phyloP scores from a whole-genome alignment of 495 filamentous ascomycete genomes.

The Penicillium canariense region DNA sequence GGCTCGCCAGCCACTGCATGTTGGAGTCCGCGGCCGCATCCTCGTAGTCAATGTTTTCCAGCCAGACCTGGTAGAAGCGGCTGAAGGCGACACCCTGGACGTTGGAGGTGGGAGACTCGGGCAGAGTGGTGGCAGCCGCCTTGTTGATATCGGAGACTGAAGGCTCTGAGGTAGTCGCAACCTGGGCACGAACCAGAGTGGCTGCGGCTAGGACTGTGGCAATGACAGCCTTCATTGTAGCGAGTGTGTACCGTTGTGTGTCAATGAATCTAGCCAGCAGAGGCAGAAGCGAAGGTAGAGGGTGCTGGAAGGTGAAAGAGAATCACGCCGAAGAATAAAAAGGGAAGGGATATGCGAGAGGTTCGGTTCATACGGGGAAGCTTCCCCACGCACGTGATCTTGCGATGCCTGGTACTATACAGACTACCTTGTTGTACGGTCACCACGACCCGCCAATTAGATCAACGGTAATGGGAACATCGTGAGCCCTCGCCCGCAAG shows the following conservation, averaged over 20 bases:
- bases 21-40: conserved; percentile 49
- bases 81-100: conserved; percentile 64
- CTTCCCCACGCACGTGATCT: background rate
- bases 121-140: conserved; percentile 28
- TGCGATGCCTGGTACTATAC: background rate
- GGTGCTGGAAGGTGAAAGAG: background rate
- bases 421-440: background rate
- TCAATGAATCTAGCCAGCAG: background rate
- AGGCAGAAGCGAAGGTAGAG: background rate
- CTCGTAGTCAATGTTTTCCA: conserved; percentile 67
- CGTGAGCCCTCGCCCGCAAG: background rate
- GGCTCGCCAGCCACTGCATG: conserved; percentile 54
- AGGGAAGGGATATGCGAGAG: background rate
- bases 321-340: background rate
- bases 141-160: conserved; percentile 28
- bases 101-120: conserved; percentile 50
- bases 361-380: background rate
- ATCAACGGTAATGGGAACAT: background rate
- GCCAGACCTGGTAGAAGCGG: conserved; percentile 66
- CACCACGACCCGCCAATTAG: background rate
- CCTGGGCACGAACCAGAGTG: conserved; percentile 23
- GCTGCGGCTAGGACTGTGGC: conserved; percentile 21
- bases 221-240: conserved; percentile 27
- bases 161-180: conserved; percentile 29
- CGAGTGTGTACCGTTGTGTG: background rate